Percentiles rank a stretch among this genome's conserved stretches.
phyloP scores from a whole-genome alignment of 2,329 filamentous ascomycete species.

The Magnaporthiopsis rhizophila region DNA sequence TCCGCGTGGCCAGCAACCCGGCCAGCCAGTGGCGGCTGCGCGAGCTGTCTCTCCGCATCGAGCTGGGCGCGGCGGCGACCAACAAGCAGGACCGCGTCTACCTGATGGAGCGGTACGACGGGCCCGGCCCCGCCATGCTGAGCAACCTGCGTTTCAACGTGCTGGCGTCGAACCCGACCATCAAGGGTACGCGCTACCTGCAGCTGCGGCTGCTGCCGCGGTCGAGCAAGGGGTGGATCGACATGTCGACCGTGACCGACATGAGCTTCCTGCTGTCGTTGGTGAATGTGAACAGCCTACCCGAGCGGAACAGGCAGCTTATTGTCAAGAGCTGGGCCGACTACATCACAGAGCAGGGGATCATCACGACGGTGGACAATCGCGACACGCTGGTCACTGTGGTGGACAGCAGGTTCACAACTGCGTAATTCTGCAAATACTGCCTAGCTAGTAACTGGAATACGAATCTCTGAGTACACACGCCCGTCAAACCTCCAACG shows the following conservation, averaged over 20 bases:
- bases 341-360: background rate
- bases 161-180: background rate
- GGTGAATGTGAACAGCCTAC: background rate
- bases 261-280: slow-evolving; percentile 1
- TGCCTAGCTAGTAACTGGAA: no score
- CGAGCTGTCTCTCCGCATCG: slow-evolving; percentile 8
- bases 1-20: slow-evolving; percentile 5
- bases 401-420: background rate
- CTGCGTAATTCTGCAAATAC: background rate
- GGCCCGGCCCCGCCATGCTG: slow-evolving; percentile 12
- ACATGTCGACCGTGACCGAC: background rate
- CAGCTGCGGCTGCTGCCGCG: slow-evolving; percentile 9
- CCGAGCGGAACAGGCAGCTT: background rate
- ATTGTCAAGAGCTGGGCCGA: background rate
- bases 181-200: slow-evolving; percentile 4
- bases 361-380: background rate
- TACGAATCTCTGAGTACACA: no score
- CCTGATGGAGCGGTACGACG: slow-evolving; percentile 10
- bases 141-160: slow-evolving; percentile 17
- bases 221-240: slow-evolving; percentile 3
- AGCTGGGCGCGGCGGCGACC: slow-evolving; percentile 3
- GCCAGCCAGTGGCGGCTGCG: slow-evolving; percentile 8
- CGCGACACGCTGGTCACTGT: background rate
- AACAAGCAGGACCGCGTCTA: background rate
- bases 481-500: no score